A percentile compares a stretch with the other conserved stretches of the same genome.
Evolutionary conservation across 306 rosid species (phyloP).

Genomic region (Prinsepia uniflora): DNA sequence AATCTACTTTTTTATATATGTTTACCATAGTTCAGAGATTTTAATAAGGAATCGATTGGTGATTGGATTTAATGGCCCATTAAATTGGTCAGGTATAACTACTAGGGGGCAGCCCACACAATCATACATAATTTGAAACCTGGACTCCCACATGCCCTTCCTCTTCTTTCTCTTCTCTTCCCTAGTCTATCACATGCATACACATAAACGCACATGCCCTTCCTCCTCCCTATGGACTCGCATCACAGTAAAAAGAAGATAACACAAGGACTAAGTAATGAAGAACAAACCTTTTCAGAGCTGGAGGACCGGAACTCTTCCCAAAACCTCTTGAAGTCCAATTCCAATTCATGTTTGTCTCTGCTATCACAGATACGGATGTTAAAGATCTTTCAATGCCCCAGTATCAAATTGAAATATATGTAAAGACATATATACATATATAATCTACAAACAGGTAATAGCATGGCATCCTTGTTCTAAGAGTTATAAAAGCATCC

Average conservation of each 20-base stretch:
- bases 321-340: slow-evolving; percentile 99
- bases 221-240: neutral
- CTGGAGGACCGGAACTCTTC: slow-evolving; percentile 96
- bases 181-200: neutral
- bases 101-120: neutral
- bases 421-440: too few relatives aligned
- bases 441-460: slow-evolving; percentile 8
- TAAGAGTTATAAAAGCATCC: neutral
- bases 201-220: neutral
- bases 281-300: slow-evolving; percentile 88
- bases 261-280: slow-evolving; percentile 18
- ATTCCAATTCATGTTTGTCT: slow-evolving; percentile 94
- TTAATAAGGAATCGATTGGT: neutral
- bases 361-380: slow-evolving; percentile 46
- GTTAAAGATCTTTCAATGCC: slow-evolving; percentile 13
- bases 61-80: neutral
- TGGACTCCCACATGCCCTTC: neutral
- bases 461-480: neutral
- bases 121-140: slow-evolving; percentile 1
- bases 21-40: neutral
- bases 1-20: too few relatives aligned
- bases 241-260: neutral
- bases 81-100: neutral
- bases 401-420: slow-evolving; percentile 1
- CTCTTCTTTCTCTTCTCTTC: neutral